Conservation (phyloP, 139 green algal species). For the Coelastrella sp. region DNA sequence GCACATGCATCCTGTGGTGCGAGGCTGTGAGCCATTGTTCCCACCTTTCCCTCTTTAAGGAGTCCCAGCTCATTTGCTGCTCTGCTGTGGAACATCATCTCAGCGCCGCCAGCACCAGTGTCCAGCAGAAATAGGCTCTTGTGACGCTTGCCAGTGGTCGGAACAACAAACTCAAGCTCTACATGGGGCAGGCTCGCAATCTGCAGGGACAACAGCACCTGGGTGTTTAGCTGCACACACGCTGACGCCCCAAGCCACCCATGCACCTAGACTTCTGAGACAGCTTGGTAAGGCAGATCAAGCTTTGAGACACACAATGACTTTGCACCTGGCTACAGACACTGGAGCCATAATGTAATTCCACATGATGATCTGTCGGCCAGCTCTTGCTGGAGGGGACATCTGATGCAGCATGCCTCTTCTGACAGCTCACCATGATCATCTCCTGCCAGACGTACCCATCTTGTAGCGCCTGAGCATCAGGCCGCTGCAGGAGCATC, state of each 20-base stretch:
- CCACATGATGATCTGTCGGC: too few relatives aligned
- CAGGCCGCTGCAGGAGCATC: constrained; percentile 37
- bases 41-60: not conserved
- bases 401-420: not conserved
- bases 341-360: too few relatives aligned
- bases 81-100: constrained; percentile 62
- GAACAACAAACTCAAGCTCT: constrained; percentile 23
- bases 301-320: too few relatives aligned
- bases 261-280: too few relatives aligned
- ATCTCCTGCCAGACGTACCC: constrained; percentile 37
- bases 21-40: not conserved
- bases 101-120: constrained; percentile 57
- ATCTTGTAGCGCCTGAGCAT: not conserved
- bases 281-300: too few relatives aligned
- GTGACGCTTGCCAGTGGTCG: not conserved
- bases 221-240: too few relatives aligned
- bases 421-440: constrained; percentile 19
- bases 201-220: not conserved
- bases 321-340: too few relatives aligned
- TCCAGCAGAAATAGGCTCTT: constrained; percentile 63
- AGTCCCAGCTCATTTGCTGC: constrained; percentile 53
- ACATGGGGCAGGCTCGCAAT: constrained; percentile 42
- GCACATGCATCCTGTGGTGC: not conserved
- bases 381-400: too few relatives aligned
- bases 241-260: too few relatives aligned